Conservation (phyloP, 805 yeast species). For the Candida quercuum region DNA sequence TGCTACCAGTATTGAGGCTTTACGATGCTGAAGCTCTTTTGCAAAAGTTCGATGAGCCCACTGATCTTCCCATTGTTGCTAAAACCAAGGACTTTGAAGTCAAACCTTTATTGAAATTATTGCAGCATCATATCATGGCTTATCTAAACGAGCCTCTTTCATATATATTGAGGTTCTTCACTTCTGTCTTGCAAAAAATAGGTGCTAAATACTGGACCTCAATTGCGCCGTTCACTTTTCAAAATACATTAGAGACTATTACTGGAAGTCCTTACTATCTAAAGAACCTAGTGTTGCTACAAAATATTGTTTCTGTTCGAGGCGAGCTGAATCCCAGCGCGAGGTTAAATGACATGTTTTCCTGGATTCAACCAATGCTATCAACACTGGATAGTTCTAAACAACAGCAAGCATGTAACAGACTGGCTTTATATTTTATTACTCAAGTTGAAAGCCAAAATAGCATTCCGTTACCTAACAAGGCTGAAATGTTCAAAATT, state of each 20-base stretch:
- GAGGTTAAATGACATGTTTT: slow-evolving; percentile 37
- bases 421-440: slow-evolving; percentile 43
- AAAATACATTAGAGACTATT: slow-evolving; percentile 54
- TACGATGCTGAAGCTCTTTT: slow-evolving; percentile 32
- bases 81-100: slow-evolving; percentile 25
- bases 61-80: slow-evolving; percentile 18
- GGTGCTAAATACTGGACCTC: slow-evolving; percentile 48
- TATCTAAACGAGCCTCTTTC: slow-evolving; percentile 36
- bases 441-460: slow-evolving; percentile 31
- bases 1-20: slow-evolving; percentile 31
- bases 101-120: slow-evolving; percentile 32
- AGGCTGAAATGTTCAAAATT: slow-evolving; percentile 29
- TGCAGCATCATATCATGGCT: slow-evolving; percentile 50
- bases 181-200: slow-evolving; percentile 36
- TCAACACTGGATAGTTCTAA: slow-evolving; percentile 42
- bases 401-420: slow-evolving; percentile 46
- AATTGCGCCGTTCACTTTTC: slow-evolving; percentile 48
- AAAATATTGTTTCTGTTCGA: slow-evolving; percentile 21
- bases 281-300: slow-evolving; percentile 28
- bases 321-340: slow-evolving; percentile 27
- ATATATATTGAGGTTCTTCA: slow-evolving; percentile 46
- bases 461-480: slow-evolving; percentile 28
- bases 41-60: slow-evolving; percentile 22
- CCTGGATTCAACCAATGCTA: slow-evolving; percentile 50
- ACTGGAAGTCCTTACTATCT: slow-evolving; percentile 48